phyloP scores from a whole-genome alignment of 805 yeast genomes.

The Kazachstania africana region DNA sequence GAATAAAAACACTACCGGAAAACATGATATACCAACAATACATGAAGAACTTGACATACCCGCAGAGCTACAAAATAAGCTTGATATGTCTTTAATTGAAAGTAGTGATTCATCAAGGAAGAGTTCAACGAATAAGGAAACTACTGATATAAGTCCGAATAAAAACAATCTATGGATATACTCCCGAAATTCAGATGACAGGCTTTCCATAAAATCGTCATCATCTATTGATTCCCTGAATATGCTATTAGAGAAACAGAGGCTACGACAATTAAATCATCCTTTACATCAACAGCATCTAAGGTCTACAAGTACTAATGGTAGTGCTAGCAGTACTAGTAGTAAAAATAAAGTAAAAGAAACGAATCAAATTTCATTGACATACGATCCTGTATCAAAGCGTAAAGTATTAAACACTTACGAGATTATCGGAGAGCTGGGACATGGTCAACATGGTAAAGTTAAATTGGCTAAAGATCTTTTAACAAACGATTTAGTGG shows the following conservation, averaged over 20 bases:
- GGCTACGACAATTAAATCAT: constrained; percentile 30
- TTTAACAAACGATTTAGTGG: constrained; percentile 53
- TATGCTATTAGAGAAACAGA: constrained; percentile 30
- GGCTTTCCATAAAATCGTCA: constrained; percentile 6
- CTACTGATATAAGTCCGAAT: background rate
- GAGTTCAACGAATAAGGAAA: background rate
- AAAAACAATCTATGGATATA: background rate
- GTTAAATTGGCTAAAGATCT: constrained; percentile 82
- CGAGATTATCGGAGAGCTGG: constrained; percentile 78
- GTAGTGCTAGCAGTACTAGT: background rate
- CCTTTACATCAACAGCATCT: constrained; percentile 29
- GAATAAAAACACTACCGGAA: too few species aligned
- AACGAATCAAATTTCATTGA: constrained; percentile 67
- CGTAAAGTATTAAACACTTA: constrained; percentile 80
- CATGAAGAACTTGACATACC: constrained; percentile 22
- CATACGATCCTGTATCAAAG: constrained; percentile 78
- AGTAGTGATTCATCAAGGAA: background rate
- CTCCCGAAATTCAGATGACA: constrained; percentile 4
- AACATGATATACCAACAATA: too few species aligned
- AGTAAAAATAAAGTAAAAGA: constrained; percentile 49
- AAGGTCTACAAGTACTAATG: background rate
- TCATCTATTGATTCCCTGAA: constrained; percentile 25
- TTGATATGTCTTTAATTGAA: constrained; percentile 5
- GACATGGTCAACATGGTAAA: constrained; percentile 96
- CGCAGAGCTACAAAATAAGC: constrained; percentile 13